Percentiles rank a stretch among this genome's conserved stretches.
Evolutionary conservation across 2,329 filamentous ascomycete species (phyloP).

Genomic region (Leptographium radiaticola): DNA sequence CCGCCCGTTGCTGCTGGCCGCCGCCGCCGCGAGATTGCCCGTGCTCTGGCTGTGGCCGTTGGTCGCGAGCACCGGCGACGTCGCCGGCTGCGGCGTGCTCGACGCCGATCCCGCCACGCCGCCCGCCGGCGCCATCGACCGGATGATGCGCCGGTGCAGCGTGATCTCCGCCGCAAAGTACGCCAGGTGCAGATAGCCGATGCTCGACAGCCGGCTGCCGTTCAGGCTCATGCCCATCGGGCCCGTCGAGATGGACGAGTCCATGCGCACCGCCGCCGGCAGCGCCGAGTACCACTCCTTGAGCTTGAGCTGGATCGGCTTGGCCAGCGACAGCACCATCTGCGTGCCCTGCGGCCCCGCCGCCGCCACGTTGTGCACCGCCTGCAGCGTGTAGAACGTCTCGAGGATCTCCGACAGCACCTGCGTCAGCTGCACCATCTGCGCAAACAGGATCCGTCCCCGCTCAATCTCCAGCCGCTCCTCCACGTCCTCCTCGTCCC

Average conservation of each 20-base stretch:
- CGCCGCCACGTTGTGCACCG: conserved; percentile 54
- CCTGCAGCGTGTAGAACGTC: conserved; percentile 68
- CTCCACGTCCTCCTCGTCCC: conserved; percentile 46
- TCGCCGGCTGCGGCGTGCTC: conserved; percentile 13
- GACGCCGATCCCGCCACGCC: conserved; percentile 16
- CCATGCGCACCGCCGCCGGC: conserved; percentile 53
- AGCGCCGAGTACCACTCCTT: conserved; percentile 70
- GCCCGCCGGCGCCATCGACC: conserved; percentile 48
- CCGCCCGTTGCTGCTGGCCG: conserved; percentile 12
- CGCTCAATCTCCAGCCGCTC: conserved; percentile 53
- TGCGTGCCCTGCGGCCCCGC: conserved; percentile 59
- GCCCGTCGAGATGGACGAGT: conserved; percentile 35
- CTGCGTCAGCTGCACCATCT: conserved; percentile 63
- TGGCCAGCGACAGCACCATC: conserved; percentile 60
- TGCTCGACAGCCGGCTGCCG: conserved; percentile 40
- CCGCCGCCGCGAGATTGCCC: too few species aligned
- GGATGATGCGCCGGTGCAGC: conserved; percentile 80
- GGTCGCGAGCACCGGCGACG: not conserved
- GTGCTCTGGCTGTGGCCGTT: conserved; percentile 2
- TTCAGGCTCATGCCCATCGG: conserved; percentile 22
- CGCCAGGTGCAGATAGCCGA: conserved; percentile 73
- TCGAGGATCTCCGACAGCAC: conserved; percentile 72
- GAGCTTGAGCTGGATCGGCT: conserved; percentile 69
- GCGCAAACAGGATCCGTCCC: conserved; percentile 57
- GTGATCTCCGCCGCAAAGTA: conserved; percentile 94